Base-by-base conservation (phyloP, 1,284 basidiomycete species). In the Lignosus rhinocerotis region DNA sequence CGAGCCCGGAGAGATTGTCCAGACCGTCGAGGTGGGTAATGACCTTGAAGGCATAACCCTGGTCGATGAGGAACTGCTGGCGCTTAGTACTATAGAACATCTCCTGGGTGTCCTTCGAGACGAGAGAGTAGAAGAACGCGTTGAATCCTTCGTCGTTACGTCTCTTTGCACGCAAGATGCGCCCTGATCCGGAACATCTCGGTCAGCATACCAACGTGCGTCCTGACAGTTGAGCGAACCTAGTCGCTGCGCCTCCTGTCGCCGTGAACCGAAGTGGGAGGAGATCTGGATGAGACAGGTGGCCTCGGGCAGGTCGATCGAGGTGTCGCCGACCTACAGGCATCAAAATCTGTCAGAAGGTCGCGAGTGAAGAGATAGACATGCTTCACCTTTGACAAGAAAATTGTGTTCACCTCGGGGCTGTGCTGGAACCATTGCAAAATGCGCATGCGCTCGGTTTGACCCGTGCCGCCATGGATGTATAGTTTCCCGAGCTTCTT, bases 21-120 rank as follows among this genome's bases (percentile, higher is more conserved):
- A 98, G 82, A 1, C 97, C 97, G 63, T 97, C 94, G 21, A 99
- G 85, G 68, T 97, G 93, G 8, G 97, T 99, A 75, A 99, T 99
- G 56, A 99, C 96, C 74, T 98, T 98, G 85, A 99, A 99, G 1
- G 96, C 93, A 75, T 99, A 99, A 1, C 96, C 96, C 77, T 98
- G 92, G 75, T 99, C 97, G 69, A 99, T 97, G 65, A 99, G 79
- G 79, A 99, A 99, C 69, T 98, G 95, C 73, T 99, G 97, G 19
- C 97, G 87, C 76, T 99, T 99, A 12, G 97, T 98, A 70, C 94
- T 96, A 80, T 98, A 99, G 77, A 90, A 99, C 94, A 99, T 99
- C 77, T 99, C 97, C 70, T 97, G 93, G 0, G 97, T 99, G 77
- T 99, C 96, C 74, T 97, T 98, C 39, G 94, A 97, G 44, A 99